Percentiles rank a stretch among this genome's conserved stretches.
These are phyloP conservation scores for Rhodotorula sp. DNA, from an alignment of 1,284 basidiomycete genomes.

Conservation along the genomic window DNA sequence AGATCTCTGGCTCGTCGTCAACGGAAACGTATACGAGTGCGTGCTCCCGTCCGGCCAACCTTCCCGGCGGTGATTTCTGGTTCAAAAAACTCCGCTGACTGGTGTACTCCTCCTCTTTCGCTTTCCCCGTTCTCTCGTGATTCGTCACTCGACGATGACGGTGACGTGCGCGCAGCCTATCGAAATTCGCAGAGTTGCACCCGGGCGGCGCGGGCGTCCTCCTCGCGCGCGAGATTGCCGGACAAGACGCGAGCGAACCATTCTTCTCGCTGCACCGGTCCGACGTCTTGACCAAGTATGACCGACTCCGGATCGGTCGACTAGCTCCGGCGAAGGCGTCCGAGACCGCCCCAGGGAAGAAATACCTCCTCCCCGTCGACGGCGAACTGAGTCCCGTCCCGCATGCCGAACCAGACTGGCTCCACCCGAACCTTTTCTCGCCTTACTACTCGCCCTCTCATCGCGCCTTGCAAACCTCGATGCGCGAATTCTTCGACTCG, in stretches of 20 bases:
- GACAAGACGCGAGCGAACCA: constrained; percentile 69
- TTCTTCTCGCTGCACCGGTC: constrained; percentile 80
- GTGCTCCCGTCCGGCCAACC: constrained; percentile 55
- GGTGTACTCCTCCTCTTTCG: too few species aligned
- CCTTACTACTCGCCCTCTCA: constrained; percentile 71
- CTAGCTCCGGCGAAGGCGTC: constrained; percentile 53
- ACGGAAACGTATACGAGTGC: constrained; percentile 64
- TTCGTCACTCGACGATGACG: too few species aligned
- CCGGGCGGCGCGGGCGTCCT: constrained; percentile 79
- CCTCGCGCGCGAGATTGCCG: constrained; percentile 55
- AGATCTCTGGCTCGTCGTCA: constrained; percentile 77
- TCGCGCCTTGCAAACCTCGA: constrained; percentile 49
- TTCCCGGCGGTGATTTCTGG: constrained; percentile 47
- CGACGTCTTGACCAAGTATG: constrained; percentile 64
- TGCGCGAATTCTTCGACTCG: constrained; percentile 44
- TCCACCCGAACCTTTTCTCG: constrained; percentile 63
- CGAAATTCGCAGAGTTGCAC: constrained; percentile 72
- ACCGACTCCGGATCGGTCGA: constrained; percentile 38
- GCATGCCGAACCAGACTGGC: constrained; percentile 80
- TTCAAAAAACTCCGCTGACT: too few species aligned
- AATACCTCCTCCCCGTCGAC: constrained; percentile 40
- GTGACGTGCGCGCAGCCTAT: constrained; percentile 67
- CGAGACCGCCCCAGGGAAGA: constrained; percentile 5
- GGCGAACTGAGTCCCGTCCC: constrained; percentile 63
- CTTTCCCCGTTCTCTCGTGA: too few species aligned